phyloP scores from a whole-genome alignment of 306 rosid genomes.

The Bauhinia variegata region DNA sequence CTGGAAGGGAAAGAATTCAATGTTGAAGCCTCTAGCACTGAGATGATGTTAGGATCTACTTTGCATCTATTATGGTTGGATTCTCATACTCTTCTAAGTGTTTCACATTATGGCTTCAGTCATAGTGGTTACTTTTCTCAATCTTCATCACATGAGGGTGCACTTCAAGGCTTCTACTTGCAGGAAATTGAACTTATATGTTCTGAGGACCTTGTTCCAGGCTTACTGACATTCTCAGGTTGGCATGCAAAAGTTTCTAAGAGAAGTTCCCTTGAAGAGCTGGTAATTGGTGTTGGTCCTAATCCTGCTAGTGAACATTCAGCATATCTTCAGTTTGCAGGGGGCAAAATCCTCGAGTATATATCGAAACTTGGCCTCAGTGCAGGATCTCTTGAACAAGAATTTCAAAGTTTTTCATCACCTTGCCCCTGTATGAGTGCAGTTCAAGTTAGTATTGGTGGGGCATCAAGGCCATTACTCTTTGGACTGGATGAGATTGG shows the following conservation, averaged over 20 bases:
- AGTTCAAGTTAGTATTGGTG: slow-evolving; percentile 53
- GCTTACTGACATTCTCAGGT: slow-evolving; percentile 74
- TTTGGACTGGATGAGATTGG: slow-evolving; percentile 85
- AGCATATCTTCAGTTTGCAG: slow-evolving; percentile 75
- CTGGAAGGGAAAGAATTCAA: slow-evolving; percentile 76
- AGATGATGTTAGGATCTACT: slow-evolving; percentile 60
- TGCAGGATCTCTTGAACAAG: slow-evolving; percentile 55
- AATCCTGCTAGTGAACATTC: slow-evolving; percentile 61
- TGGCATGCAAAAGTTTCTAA: slow-evolving; percentile 74
- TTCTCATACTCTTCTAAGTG: slow-evolving; percentile 66
- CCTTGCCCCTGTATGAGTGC: slow-evolving; percentile 86
- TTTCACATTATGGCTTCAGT: slow-evolving; percentile 73
- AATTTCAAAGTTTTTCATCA: slow-evolving; percentile 59
- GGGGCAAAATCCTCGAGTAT: slow-evolving; percentile 69
- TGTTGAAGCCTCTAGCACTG: slow-evolving; percentile 60
- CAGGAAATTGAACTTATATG: slow-evolving; percentile 80
- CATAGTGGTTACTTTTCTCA: slow-evolving; percentile 51
- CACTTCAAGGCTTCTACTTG: slow-evolving; percentile 60
- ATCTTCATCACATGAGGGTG: slow-evolving; percentile 42
- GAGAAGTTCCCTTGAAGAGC: slow-evolving; percentile 57
- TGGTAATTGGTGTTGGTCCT: slow-evolving; percentile 60
- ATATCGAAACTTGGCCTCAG: slow-evolving; percentile 51
- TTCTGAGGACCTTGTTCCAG: slow-evolving; percentile 71
- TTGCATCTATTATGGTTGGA: slow-evolving; percentile 85
- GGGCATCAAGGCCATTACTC: slow-evolving; percentile 58